Evolutionary conservation across 2,329 filamentous ascomycete species (phyloP).

Genomic region (Pyrenophora teres): DNA sequence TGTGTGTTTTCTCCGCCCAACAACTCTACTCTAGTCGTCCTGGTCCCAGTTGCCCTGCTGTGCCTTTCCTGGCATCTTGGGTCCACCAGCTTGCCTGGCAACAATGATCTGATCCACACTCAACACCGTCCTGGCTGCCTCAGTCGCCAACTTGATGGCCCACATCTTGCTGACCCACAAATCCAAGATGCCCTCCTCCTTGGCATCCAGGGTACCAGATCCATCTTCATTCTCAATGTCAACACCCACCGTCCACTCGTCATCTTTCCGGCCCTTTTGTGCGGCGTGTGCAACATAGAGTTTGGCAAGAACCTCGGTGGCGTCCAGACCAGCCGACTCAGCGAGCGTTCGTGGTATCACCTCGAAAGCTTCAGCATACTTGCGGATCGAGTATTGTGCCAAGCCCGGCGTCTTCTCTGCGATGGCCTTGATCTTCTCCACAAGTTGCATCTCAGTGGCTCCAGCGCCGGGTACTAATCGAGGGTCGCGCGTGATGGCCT

Average conservation of each 20-base stretch:
- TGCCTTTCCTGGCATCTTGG: constrained; percentile 94
- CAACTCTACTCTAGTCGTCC: constrained; percentile 49
- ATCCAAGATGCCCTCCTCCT: constrained; percentile 88
- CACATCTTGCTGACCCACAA: constrained; percentile 90
- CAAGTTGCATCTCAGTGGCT: constrained; percentile 90
- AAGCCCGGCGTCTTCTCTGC: constrained; percentile 92
- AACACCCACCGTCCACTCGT: constrained; percentile 90
- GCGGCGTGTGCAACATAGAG: constrained; percentile 88
- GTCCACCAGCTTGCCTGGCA: constrained; percentile 92
- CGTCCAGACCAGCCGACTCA: constrained; percentile 92
- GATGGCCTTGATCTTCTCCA: constrained; percentile 86
- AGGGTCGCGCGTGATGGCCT: constrained; percentile 93
- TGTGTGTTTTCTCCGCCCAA: background rate
- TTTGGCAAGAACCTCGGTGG: constrained; percentile 91
- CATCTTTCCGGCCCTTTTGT: constrained; percentile 57
- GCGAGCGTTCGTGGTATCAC: constrained; percentile 92
- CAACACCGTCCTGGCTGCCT: constrained; percentile 89
- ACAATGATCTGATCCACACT: constrained; percentile 99
- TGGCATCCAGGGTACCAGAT: constrained; percentile 81
- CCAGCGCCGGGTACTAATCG: constrained; percentile 92
- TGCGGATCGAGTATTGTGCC: constrained; percentile 94
- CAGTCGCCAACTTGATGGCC: constrained; percentile 96
- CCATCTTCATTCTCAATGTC: constrained; percentile 88
- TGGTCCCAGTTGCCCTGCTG: constrained; percentile 70
- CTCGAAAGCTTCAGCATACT: constrained; percentile 97